These are phyloP conservation scores for Collybia mongolica DNA, from an alignment of 768 basidiomycete species.

Conservation along the genomic window DNA sequence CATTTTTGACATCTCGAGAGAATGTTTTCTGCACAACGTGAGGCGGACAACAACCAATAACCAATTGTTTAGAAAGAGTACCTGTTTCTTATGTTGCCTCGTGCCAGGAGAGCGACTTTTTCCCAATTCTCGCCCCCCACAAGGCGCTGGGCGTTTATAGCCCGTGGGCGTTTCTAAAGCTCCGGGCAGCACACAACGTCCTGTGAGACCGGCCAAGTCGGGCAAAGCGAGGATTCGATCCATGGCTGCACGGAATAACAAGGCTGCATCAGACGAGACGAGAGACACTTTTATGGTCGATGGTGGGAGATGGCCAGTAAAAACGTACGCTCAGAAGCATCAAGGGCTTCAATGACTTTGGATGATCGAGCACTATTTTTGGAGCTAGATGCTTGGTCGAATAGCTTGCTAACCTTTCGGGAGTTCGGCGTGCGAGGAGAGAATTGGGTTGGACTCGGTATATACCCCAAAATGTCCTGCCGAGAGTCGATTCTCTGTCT, in stretches of 20 bases:
- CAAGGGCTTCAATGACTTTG: constrained; percentile 38
- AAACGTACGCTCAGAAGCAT: constrained; percentile 42
- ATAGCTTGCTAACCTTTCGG: constrained; percentile 1
- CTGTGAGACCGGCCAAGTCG: constrained; percentile 41
- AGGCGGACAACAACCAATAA: neutral
- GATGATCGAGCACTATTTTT: constrained; percentile 24
- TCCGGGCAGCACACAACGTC: neutral
- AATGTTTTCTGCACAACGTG: neutral
- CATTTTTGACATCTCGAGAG: neutral
- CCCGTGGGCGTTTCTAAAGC: neutral
- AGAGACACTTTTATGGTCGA: neutral
- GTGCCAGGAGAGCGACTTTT: neutral
- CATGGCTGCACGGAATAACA: constrained; percentile 32
- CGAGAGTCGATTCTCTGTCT: constrained; percentile 2
- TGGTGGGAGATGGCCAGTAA: no score
- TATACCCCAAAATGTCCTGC: constrained; percentile 1
- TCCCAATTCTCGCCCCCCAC: neutral
- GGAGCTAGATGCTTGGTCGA: constrained; percentile 13
- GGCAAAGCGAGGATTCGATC: constrained; percentile 41
- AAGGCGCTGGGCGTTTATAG: neutral
- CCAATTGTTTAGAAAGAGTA: neutral
- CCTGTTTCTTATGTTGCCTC: constrained; percentile 8
- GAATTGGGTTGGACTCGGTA: constrained; percentile 24
- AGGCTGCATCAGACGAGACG: constrained; percentile 21
- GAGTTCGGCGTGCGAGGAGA: constrained; percentile 20